These are phyloP conservation scores for Suillus subaureus DNA, from an alignment of 768 basidiomycete genomes.

Conservation along the genomic window DNA sequence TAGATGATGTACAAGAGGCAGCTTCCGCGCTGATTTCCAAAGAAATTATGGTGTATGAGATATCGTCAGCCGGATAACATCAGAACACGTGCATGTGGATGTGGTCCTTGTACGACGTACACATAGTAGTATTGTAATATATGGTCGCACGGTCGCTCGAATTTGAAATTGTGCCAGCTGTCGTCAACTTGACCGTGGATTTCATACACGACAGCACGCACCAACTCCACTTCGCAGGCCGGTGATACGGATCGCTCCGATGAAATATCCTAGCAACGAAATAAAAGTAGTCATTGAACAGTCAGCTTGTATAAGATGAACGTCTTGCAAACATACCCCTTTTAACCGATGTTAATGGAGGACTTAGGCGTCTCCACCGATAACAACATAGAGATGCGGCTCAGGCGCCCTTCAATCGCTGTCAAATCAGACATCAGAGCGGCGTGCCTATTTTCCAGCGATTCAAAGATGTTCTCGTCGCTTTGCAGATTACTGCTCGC, in stretches of 20 bases:
- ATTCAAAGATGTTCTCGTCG: conserved; percentile 33
- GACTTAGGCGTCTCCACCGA: not conserved
- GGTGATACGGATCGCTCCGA: conserved; percentile 1
- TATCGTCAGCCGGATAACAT: not conserved
- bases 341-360: not conserved
- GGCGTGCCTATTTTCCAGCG: conserved; percentile 45
- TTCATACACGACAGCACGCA: not conserved
- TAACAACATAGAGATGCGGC: not conserved
- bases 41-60: not conserved
- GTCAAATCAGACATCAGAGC: conserved; percentile 46
- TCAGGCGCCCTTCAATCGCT: conserved; percentile 14
- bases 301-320: not conserved
- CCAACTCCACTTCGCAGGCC: not conserved
- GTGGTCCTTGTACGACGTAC: not conserved
- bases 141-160: not conserved
- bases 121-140: not conserved
- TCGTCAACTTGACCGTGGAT: not conserved
- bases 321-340: not conserved
- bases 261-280: conserved; percentile 8
- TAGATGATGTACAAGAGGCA: not conserved
- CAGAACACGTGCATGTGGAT: not conserved
- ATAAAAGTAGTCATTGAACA: not conserved
- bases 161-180: conserved; percentile 5
- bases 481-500: conserved; percentile 9
- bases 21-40: not conserved